Base-by-base conservation (phyloP, 345 rosid species). In the Punica granatum region DNA sequence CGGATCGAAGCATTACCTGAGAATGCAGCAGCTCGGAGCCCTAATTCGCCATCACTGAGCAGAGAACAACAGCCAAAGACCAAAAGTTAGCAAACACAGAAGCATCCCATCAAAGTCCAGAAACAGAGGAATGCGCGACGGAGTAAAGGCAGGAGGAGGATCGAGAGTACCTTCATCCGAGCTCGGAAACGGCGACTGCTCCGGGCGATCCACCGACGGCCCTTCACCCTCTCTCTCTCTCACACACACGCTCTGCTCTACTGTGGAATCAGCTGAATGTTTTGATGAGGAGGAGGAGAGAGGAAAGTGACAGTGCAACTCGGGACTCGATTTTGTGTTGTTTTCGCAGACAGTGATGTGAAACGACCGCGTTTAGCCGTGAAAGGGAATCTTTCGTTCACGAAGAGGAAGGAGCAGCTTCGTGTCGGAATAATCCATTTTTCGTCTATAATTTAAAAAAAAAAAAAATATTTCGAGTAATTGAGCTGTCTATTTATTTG, bases 131-230 rank as follows among this genome's bases (percentile, higher is more conserved):
- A 56, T 12, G 15, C 18, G 13, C 61, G 61, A 15, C 33, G 33
- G 61, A 12, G 13, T 30, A 18, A 13, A 28, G 33, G 33, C 33
- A 14, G 61, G n/a, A 33, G 25, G n/a, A 25, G 60, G 30, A 25
- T 26, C 34, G 26, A 13, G 9, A 12, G 32, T 25, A 63, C 48
- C 66, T 37, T 21, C 46, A n/a, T 48, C 32, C 19, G 48, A 62
- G 42, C 42, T 62, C 65, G 12, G 28, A 35, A 62, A 39, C 3
- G 49, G 66, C 49, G 49, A 63, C 9, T 39, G 30, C 66, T 11
- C 68, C 41, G 16, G 4, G 42, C 34, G 68, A 65, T 44, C 35
- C 68, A 44, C 68, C 68, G 41, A 65, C 61, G 33, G 31, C 30
- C 30, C 11, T 11, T 37, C 41, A 5, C 41, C 11, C 41, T 37